These are phyloP conservation scores for Tolypocladium guangdongense DNA, from an alignment of 2,329 filamentous ascomycete genomes.

Conservation along the genomic window DNA sequence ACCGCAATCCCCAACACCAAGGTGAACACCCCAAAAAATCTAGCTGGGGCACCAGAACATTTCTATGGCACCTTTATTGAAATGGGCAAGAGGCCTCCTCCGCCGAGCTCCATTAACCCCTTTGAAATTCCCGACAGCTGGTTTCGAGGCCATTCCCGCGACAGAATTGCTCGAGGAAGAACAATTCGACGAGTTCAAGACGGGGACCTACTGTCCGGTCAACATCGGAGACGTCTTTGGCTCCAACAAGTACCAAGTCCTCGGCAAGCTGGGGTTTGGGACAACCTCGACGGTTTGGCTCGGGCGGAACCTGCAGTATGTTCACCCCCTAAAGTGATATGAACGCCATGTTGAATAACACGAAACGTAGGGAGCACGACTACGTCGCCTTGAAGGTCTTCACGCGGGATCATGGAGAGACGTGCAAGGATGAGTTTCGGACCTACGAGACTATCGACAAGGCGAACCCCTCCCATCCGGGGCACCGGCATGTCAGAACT, in stretches of 20 bases:
- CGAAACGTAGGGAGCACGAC: too few species aligned
- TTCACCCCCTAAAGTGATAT: neutral
- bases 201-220: slow-evolving; percentile 3
- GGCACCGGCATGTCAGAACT: slow-evolving; percentile 16
- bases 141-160: too few species aligned
- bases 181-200: too few species aligned
- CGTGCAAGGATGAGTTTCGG: slow-evolving; percentile 8
- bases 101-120: too few species aligned
- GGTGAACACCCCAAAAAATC: too few species aligned
- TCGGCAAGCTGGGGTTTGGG: slow-evolving; percentile 13
- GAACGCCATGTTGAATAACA: too few species aligned
- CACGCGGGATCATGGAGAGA: neutral
- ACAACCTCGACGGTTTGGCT: slow-evolving; percentile 13
- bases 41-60: too few species aligned
- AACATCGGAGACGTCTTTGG: slow-evolving; percentile 9
- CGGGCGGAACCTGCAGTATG: slow-evolving; percentile 11
- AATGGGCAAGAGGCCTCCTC: too few species aligned
- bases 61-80: too few species aligned
- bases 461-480: slow-evolving; percentile 15
- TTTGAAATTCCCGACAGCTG: too few species aligned
- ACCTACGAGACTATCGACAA: slow-evolving; percentile 9
- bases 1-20: too few species aligned
- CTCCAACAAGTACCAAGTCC: neutral
- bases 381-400: slow-evolving; percentile 9
- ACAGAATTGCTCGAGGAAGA: too few species aligned